phyloP scores from a whole-genome alignment of 2,329 filamentous ascomycete species.

The Paecilomyces niveus region DNA sequence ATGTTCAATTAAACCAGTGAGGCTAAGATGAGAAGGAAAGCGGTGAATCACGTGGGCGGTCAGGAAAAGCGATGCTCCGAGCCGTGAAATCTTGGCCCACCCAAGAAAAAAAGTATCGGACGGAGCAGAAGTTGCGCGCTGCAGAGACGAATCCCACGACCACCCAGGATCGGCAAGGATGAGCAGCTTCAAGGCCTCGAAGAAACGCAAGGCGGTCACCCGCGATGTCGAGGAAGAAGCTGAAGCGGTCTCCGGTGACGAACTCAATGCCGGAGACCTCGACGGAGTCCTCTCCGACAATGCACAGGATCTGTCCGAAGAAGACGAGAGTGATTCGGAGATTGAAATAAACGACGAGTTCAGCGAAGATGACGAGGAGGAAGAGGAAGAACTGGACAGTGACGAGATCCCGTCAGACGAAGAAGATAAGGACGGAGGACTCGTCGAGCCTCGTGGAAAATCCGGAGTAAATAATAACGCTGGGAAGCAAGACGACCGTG shows the following conservation, averaged over 20 bases:
- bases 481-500: constrained; percentile 3
- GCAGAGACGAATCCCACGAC: constrained; percentile 6
- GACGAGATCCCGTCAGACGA: constrained; percentile 45
- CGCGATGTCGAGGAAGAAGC: constrained; percentile 44
- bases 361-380: constrained; percentile 41
- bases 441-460: constrained; percentile 1
- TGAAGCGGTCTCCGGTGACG: constrained; percentile 52
- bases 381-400: constrained; percentile 45
- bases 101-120: constrained; percentile 18
- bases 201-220: constrained; percentile 60
- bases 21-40: constrained; percentile 3
- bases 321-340: constrained; percentile 35
- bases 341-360: constrained; percentile 53
- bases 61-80: constrained; percentile 8
- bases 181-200: constrained; percentile 33
- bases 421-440: constrained; percentile 20
- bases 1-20: neutral
- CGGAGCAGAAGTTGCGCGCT: constrained; percentile 7
- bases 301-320: constrained; percentile 30
- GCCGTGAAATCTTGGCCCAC: constrained; percentile 4
- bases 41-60: constrained; percentile 33
- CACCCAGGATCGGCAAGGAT: constrained; percentile 15
- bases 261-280: constrained; percentile 43
- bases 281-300: constrained; percentile 38
- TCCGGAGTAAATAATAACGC: neutral